Conservation (phyloP, 495 filamentous ascomycete genomes). For the Hypoxylon perforatum region DNA sequence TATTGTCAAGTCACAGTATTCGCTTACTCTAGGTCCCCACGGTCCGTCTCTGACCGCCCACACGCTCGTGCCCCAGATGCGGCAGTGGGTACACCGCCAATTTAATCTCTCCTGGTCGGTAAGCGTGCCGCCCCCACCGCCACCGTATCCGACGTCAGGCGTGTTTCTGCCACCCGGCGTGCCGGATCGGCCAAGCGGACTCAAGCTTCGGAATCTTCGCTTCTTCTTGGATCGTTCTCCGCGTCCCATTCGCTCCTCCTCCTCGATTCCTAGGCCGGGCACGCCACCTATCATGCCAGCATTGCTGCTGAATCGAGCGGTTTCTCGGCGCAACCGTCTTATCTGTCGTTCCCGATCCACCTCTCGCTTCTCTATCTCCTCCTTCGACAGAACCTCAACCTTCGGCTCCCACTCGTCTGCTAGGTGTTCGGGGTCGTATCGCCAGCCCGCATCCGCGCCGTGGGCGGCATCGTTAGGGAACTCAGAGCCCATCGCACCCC, state of each 20-base stretch:
- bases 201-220: constrained; percentile 88
- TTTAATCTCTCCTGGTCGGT: constrained; percentile 81
- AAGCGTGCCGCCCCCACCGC: constrained; percentile 73
- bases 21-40: constrained; percentile 80
- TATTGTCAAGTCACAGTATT: neutral
- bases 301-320: constrained; percentile 88
- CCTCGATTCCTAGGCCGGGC: constrained; percentile 74
- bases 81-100: constrained; percentile 94
- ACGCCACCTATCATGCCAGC: constrained; percentile 75
- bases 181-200: constrained; percentile 72
- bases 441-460: constrained; percentile 85
- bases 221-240: constrained; percentile 95
- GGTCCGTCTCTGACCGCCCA: constrained; percentile 97
- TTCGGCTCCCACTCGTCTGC: constrained; percentile 95
- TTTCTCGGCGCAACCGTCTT: constrained; percentile 85
- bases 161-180: constrained; percentile 78
- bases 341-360: constrained; percentile 94
- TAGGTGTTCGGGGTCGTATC: constrained; percentile 89
- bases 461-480: constrained; percentile 91
- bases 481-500: constrained; percentile 76
- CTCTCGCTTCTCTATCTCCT: constrained; percentile 98
- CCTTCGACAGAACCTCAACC: constrained; percentile 87
- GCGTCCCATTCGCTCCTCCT: constrained; percentile 76
- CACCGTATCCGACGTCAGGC: constrained; percentile 74
- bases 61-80: constrained; percentile 85